A percentile compares a stretch with the other conserved stretches of the same genome.
Conservation (phyloP, 306 rosid genomes). For the Castanospermum australe region DNA sequence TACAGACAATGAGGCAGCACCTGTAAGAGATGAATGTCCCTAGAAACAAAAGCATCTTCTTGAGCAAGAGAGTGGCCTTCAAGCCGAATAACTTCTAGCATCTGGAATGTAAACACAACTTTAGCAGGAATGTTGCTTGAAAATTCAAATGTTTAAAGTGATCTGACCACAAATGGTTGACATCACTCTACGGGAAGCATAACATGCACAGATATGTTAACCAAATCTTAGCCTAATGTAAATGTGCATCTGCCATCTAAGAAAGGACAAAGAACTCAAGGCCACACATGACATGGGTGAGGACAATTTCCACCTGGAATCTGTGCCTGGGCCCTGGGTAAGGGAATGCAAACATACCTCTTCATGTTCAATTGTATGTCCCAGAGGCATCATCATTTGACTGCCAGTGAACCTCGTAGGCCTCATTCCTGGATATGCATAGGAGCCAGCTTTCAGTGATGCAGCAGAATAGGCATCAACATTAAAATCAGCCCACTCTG, state of each 20-base stretch:
- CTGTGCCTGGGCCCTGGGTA: not conserved
- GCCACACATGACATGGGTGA: not conserved
- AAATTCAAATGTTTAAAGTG: not conserved
- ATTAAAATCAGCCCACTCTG: slow-evolving; percentile 90
- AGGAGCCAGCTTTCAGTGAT: slow-evolving; percentile 60
- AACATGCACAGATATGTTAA: not conserved
- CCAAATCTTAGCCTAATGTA: not conserved
- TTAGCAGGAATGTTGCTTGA: not conserved
- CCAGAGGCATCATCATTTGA: slow-evolving; percentile 77
- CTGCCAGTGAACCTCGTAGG: slow-evolving; percentile 78
- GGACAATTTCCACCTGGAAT: not conserved
- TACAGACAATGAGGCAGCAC: slow-evolving; percentile 30
- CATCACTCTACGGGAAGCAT: not conserved
- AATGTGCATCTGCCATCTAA: not conserved
- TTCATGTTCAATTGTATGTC: slow-evolving; percentile 71
- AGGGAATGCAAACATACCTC: slow-evolving; percentile 41
- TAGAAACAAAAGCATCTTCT: slow-evolving; percentile 65
- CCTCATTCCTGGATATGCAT: slow-evolving; percentile 72
- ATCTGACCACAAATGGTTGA: not conserved
- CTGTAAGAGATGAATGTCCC: slow-evolving; percentile 83
- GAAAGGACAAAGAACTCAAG: not conserved
- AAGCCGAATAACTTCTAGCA: slow-evolving; percentile 76
- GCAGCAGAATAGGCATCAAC: slow-evolving; percentile 70
- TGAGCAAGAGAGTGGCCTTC: slow-evolving; percentile 71
- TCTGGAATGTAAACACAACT: slow-evolving; percentile 36